phyloP scores from a whole-genome alignment of 78 protist species.

The slime mould (Dictyostelium discoideum) region DNA sequence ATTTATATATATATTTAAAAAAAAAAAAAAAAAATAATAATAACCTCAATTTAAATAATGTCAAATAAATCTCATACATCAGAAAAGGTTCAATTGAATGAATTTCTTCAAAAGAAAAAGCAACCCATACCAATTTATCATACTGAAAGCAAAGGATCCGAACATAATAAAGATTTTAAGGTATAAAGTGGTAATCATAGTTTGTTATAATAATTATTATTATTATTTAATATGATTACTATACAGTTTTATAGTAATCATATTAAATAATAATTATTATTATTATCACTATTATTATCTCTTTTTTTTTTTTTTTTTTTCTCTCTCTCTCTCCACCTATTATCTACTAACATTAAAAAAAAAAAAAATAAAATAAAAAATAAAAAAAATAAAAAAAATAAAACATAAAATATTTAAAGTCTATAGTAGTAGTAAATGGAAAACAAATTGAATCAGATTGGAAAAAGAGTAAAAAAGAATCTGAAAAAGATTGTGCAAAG shows the following conservation, averaged over 20 bases:
- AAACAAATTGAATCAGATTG: slow-evolving; percentile 11
- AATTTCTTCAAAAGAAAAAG: not conserved
- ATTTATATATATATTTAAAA: no score
- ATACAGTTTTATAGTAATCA: no score
- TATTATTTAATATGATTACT: no score
- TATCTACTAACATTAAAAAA: no score
- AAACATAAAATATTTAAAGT: not conserved
- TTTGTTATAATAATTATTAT: not conserved
- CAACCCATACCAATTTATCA: not conserved
- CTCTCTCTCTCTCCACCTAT: no score
- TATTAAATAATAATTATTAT: not conserved
- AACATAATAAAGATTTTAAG: slow-evolving; percentile 25
- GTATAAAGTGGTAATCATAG: not conserved
- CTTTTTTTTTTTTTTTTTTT: not conserved
- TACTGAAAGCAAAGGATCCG: not conserved
- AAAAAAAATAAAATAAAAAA: not conserved
- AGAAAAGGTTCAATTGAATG: slow-evolving; percentile 13
- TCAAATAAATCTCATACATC: not conserved
- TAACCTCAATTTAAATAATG: not conserved
- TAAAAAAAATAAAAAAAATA: not conserved
- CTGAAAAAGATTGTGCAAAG: slow-evolving; percentile 20
- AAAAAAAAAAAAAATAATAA: no score
- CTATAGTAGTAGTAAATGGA: not conserved
- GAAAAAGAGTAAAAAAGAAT: slow-evolving; percentile 22
- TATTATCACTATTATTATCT: no score